A percentile compares a stretch with the other conserved stretches of the same genome.
Conservation (phyloP, 2,329 filamentous ascomycete species). For the Ceratocystiopsis minuta region DNA sequence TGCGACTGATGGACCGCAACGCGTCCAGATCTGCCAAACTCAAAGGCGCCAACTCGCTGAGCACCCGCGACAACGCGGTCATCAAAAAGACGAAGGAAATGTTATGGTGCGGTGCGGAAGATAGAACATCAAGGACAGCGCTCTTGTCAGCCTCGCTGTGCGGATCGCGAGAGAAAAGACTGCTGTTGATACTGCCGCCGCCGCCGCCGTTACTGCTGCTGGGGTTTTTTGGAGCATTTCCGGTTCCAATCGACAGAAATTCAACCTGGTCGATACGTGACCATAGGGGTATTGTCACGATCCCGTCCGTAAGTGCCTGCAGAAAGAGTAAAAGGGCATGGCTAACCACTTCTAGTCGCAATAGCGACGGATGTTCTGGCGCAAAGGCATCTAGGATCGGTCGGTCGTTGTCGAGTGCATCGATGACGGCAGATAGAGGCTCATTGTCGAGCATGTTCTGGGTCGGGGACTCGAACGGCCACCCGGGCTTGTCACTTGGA, state of each 20-base stretch:
- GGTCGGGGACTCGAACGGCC: constrained; percentile 31
- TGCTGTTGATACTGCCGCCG: constrained; percentile 10
- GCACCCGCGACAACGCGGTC: constrained; percentile 46
- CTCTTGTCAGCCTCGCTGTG: constrained; percentile 27
- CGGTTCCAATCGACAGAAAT: constrained; percentile 6
- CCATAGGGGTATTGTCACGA: constrained; percentile 58
- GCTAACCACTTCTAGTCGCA: constrained; percentile 57
- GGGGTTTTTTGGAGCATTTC: not conserved
- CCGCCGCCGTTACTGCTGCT: constrained; percentile 15
- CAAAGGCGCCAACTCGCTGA: constrained; percentile 28
- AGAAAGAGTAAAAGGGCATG: constrained; percentile 62
- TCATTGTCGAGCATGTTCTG: too few species aligned
- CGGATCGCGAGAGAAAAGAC: constrained; percentile 4
- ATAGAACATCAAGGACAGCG: constrained; percentile 53
- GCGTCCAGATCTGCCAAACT: constrained; percentile 20
- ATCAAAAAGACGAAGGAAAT: constrained; percentile 81
- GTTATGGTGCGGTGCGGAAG: constrained; percentile 57
- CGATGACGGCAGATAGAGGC: constrained; percentile 21
- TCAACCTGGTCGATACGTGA: constrained; percentile 40
- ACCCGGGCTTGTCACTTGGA: constrained; percentile 34
- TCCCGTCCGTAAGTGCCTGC: constrained; percentile 55
- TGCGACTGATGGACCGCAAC: constrained; percentile 10
- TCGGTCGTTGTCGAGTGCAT: constrained; percentile 56
- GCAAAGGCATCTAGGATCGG: constrained; percentile 44
- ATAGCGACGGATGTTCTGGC: constrained; percentile 41